Conservation (phyloP, 352 stramenopile species). For the Globisporangium irregulare region DNA sequence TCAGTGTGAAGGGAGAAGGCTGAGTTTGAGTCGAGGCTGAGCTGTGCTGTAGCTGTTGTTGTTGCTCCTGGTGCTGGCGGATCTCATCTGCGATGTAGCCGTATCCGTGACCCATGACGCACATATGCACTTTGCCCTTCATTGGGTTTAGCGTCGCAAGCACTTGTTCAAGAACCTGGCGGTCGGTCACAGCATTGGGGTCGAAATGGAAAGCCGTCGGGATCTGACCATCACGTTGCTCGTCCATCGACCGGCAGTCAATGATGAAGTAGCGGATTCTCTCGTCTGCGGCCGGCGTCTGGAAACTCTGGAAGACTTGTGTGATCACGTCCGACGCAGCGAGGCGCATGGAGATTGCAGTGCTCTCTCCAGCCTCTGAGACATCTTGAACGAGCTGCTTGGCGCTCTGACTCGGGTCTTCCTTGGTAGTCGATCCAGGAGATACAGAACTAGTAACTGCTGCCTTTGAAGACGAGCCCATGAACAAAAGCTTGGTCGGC, state of each 20-base stretch:
- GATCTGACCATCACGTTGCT: slow-evolving; percentile 49
- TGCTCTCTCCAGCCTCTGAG: slow-evolving; percentile 43
- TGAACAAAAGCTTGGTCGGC: slow-evolving; percentile 59
- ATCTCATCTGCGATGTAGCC: slow-evolving; percentile 61
- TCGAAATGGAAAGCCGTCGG: slow-evolving; percentile 80
- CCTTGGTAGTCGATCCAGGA: slow-evolving; percentile 6
- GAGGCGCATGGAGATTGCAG: slow-evolving; percentile 57
- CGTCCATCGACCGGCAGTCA: slow-evolving; percentile 56
- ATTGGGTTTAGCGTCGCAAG: slow-evolving; percentile 62
- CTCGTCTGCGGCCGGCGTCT: slow-evolving; percentile 28
- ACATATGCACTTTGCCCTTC: slow-evolving; percentile 68
- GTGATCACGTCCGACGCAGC: slow-evolving; percentile 59
- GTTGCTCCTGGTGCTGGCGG: slow-evolving; percentile 25
- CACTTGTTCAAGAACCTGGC: slow-evolving; percentile 53
- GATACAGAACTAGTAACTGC: neutral
- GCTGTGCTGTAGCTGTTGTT: slow-evolving; percentile 17
- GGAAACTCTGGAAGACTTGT: slow-evolving; percentile 69
- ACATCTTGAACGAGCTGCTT: slow-evolving; percentile 62
- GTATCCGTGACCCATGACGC: slow-evolving; percentile 79
- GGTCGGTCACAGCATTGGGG: slow-evolving; percentile 55
- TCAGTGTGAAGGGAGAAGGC: slow-evolving; percentile 45
- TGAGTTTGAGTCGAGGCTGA: neutral
- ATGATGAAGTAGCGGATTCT: slow-evolving; percentile 76
- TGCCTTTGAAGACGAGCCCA: slow-evolving; percentile 22
- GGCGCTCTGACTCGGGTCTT: slow-evolving; percentile 25